A percentile compares a stretch with the other conserved stretches of the same genome.
These are phyloP conservation scores for Fusarium sp. DNA, from an alignment of 2,329 filamentous ascomycete species.

Conservation along the genomic window DNA sequence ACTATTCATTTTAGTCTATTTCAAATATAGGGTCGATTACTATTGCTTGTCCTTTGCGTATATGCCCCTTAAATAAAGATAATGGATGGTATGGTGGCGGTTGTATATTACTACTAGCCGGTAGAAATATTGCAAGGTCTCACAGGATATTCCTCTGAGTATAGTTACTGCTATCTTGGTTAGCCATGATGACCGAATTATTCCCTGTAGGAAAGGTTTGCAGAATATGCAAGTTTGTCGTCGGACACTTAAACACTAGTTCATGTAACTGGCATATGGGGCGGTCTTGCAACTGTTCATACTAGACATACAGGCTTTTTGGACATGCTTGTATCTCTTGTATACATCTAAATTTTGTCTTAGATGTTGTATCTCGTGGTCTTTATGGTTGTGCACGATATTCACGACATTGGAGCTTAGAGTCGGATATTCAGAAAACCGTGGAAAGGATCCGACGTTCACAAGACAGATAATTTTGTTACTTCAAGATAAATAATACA, in stretches of 20 bases:
- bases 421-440: too few species aligned
- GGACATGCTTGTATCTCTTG: not conserved
- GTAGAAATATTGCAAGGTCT: not conserved
- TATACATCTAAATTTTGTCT: not conserved
- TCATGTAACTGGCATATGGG: not conserved
- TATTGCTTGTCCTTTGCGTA: not conserved
- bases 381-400: not conserved
- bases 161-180: too few species aligned
- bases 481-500: too few species aligned
- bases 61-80: not conserved
- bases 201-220: too few species aligned
- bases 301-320: not conserved
- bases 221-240: not conserved
- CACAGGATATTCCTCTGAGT: not conserved
- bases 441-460: too few species aligned
- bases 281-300: not conserved
- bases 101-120: not conserved
- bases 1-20: not conserved
- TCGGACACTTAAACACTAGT: not conserved
- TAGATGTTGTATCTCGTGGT: not conserved
- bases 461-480: too few species aligned
- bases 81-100: not conserved
- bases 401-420: not conserved
- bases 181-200: too few species aligned
- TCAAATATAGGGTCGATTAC: not conserved